Percentiles rank a stretch among this genome's conserved stretches.
Evolutionary conservation across 805 yeast species (phyloP).

Genomic region (Debaryomyces hansenii): DNA sequence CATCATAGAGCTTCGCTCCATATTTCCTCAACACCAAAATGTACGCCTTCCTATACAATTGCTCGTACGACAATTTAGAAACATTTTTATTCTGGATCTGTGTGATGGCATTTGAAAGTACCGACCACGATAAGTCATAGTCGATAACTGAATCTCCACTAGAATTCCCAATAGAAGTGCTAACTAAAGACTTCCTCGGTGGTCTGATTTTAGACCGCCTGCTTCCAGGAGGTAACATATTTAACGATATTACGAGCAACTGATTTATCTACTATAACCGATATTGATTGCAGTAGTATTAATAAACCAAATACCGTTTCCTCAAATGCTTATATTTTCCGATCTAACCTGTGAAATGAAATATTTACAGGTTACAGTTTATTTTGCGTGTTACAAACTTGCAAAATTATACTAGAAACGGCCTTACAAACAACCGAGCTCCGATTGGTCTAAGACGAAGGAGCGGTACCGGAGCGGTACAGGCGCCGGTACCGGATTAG

Average conservation of each 20-base stretch:
- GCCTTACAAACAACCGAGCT: background rate
- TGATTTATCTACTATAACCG: too few relatives aligned
- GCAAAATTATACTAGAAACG: background rate
- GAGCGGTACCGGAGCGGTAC: slow-evolving; percentile 11
- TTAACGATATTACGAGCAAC: background rate
- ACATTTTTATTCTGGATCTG: slow-evolving; percentile 75
- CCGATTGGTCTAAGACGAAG: slow-evolving; percentile 7
- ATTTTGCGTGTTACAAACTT: background rate
- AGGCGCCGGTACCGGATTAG: slow-evolving; percentile 7
- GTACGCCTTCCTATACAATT: slow-evolving; percentile 77
- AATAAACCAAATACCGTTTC: background rate
- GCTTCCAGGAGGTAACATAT: slow-evolving; percentile 35
- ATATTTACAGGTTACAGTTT: background rate
- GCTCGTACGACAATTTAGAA: slow-evolving; percentile 75
- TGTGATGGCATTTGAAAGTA: slow-evolving; percentile 62
- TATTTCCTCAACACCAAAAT: slow-evolving; percentile 68
- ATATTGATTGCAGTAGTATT: background rate
- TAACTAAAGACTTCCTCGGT: slow-evolving; percentile 48
- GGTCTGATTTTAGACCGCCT: slow-evolving; percentile 63
- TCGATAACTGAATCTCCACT: slow-evolving; percentile 39
- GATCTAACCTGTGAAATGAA: slow-evolving; percentile 3
- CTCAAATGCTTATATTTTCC: background rate
- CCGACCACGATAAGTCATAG: slow-evolving; percentile 67
- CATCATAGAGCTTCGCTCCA: slow-evolving; percentile 65
- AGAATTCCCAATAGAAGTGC: slow-evolving; percentile 18